phyloP scores from a whole-genome alignment of 2,329 filamentous ascomycete species.

The Phoma sp. region DNA sequence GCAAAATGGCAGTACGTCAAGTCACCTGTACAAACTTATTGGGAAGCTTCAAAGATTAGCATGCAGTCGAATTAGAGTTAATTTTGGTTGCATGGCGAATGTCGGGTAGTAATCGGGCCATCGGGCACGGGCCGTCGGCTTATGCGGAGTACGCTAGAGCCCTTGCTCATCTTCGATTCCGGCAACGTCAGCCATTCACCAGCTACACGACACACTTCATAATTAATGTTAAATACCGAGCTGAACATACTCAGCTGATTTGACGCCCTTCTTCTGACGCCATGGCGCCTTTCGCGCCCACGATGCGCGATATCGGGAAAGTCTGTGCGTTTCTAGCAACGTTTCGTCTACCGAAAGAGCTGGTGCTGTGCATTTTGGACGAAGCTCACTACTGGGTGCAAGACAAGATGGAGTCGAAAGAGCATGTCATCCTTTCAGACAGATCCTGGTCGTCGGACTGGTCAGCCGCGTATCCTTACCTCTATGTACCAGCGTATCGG shows the following conservation, averaged over 20 bases:
- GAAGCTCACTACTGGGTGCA: constrained; percentile 26
- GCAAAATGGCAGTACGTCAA: no score
- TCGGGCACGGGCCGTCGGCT: constrained; percentile 19
- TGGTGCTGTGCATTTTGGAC: constrained; percentile 25
- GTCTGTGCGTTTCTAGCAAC: constrained; percentile 12
- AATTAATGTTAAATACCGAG: no score
- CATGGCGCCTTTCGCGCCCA: constrained; percentile 7
- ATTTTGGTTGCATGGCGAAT: constrained; percentile 8
- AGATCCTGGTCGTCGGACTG: constrained; percentile 12
- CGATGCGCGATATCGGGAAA: not conserved
- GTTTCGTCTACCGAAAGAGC: constrained; percentile 22
- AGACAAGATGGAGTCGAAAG: not conserved
- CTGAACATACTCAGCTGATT: not conserved
- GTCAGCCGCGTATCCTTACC: constrained; percentile 13
- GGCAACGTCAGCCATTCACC: constrained; percentile 8
- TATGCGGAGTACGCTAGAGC: constrained; percentile 7
- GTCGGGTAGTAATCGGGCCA: constrained; percentile 13
- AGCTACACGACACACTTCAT: not conserved
- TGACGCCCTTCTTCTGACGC: not conserved
- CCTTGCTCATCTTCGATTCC: not conserved
- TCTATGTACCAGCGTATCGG: constrained; percentile 5
- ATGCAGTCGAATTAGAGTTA: constrained; percentile 20
- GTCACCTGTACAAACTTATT: no score
- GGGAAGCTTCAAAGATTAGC: not conserved
- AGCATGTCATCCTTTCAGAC: constrained; percentile 8